These are phyloP conservation scores for Allium fistulosum DNA, from an alignment of 106 monocot species.

Conservation along the genomic window DNA sequence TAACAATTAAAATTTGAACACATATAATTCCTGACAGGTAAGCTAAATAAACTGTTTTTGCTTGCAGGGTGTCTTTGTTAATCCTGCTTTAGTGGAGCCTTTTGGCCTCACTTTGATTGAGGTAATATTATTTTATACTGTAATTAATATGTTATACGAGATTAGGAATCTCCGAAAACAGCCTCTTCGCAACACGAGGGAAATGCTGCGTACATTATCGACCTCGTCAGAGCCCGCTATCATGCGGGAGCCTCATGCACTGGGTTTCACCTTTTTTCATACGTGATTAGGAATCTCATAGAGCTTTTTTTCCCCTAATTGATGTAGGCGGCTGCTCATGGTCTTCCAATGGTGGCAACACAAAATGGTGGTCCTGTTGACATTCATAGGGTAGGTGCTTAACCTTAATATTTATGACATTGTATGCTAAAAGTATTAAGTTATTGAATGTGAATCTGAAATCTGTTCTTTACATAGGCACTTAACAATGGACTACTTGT, in stretches of 20 bases:
- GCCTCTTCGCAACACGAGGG: no score
- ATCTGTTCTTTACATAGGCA: constrained; percentile 27
- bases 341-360: constrained; percentile 97
- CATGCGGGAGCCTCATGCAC: no score
- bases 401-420: not conserved
- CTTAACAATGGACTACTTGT: constrained; percentile 90
- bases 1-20: not conserved
- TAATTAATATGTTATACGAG: not conserved
- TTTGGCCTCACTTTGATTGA: constrained; percentile 93
- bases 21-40: not conserved
- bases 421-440: not conserved
- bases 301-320: not conserved
- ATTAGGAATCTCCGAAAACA: not conserved
- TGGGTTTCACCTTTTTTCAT: no score
- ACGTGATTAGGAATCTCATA: not conserved
- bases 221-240: no score
- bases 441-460: no score
- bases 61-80: constrained; percentile 87
- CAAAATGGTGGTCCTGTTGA: constrained; percentile 97
- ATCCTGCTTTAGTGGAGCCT: constrained; percentile 89
- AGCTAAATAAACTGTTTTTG: not conserved
- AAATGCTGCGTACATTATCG: no score
- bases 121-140: constrained; percentile 24
- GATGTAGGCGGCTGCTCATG: constrained; percentile 86
- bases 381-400: constrained; percentile 78